Evolutionary conservation across 371 early-diverging fungal genomes (phyloP), one percentile per base, ranked within the genome.

Genomic region (Mortierella sp.): DNA sequence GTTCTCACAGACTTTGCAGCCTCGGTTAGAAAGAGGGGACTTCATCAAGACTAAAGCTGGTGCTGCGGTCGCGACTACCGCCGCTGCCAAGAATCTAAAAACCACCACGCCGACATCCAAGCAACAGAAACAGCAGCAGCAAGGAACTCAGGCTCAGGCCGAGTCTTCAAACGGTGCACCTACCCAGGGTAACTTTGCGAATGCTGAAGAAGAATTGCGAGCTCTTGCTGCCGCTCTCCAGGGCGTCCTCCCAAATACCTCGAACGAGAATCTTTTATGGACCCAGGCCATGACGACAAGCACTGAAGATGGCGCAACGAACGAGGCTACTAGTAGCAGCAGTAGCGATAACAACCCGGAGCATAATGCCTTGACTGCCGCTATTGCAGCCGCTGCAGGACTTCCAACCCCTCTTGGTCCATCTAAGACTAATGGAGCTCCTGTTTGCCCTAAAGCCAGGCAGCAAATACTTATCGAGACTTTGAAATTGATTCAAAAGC

Each of bases 11-110:
- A 61, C 72, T 0, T 53, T 81, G 23, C 63, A 67, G 56, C 72
- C 81, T 23, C 70, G 72, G 9, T 55, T 81, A 35, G 68, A 70
- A 29, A 71, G 66, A 13, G 81, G 81, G 29, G 75, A 75, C 37
- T 64, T 75, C 65, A 64, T 61, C 1, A 51, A 59, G 0, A 75
- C 75, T 23, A 81, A 59, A 29, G 67, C 75, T 4, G 75, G 71
- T 34, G 75, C 71, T 28, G 81, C 81, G 2, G 62, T 67, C 1
- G 74, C 74, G 9, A 74, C 70, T 15, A 68, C 78, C 13, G 47
- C 58, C 3, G 71, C 66, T 2, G 71, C 70, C 26, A 57, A 57
- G n/a, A 19, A 10, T 22, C 57, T 34, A 31, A 62, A 34, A 13
- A 70, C 56, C 3, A 62, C 66, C 31, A 66, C 70, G 15, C 13